phyloP scores from a whole-genome alignment of 345 rosid species.

The Kernera saxatilis region DNA sequence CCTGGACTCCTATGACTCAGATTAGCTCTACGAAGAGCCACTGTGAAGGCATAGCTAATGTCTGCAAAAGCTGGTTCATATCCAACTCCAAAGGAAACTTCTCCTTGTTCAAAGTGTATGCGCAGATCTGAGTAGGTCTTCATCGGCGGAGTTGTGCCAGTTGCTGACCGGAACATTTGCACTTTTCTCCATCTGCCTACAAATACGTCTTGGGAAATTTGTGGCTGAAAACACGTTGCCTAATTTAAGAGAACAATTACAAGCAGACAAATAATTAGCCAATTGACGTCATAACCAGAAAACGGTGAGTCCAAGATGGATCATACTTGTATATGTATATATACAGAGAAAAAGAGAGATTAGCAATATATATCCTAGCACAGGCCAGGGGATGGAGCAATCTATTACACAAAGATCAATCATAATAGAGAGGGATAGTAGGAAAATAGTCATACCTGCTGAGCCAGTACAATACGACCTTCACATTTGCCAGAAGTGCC shows the following conservation, averaged over 20 bases:
- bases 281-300: neutral
- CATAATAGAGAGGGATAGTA: neutral
- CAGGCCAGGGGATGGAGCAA: neutral
- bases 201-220: conserved; percentile 76
- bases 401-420: neutral
- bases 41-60: conserved; percentile 89
- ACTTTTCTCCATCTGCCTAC: conserved; percentile 99
- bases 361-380: neutral
- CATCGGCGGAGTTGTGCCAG: conserved; percentile 93
- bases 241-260: conserved; percentile 37
- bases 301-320: neutral
- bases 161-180: conserved; percentile 81
- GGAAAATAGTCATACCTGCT: conserved; percentile 58
- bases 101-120: conserved; percentile 70
- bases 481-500: conserved; percentile 79
- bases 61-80: conserved; percentile 95
- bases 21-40: conserved; percentile 97
- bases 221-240: conserved; percentile 97
- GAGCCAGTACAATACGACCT: conserved; percentile 84
- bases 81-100: conserved; percentile 85
- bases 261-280: conserved; percentile 2
- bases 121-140: conserved; percentile 87
- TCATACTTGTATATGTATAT: neutral
- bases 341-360: neutral
- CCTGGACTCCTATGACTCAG: conserved; percentile 66